These are phyloP conservation scores for Calamus simplicifolius DNA, from an alignment of 176 grass and related monocot genomes.

Conservation along the genomic window DNA sequence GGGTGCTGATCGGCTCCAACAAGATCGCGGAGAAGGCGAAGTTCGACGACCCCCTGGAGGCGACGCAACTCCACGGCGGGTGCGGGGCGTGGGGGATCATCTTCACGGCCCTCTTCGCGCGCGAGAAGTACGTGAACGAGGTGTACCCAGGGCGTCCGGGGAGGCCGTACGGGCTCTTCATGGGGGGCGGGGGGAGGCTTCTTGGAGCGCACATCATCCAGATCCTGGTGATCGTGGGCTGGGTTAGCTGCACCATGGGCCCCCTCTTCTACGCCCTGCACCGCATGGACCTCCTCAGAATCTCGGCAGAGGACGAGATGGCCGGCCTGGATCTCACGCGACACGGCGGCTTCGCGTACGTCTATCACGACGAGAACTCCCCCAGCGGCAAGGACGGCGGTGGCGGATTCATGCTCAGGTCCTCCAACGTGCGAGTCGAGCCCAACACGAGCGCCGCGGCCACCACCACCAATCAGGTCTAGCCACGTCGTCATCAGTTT, in stretches of 20 bases:
- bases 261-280: conserved; percentile 23
- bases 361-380: conserved; percentile 5
- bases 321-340: conserved; percentile 26
- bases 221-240: conserved; percentile 26
- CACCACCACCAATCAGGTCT: neutral
- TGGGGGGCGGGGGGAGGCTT: conserved; percentile 33
- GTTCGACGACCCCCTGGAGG: conserved; percentile 38
- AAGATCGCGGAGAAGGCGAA: conserved; percentile 19
- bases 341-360: conserved; percentile 24
- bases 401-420: conserved; percentile 3
- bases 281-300: conserved; percentile 17
- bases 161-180: conserved; percentile 33
- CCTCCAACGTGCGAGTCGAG: neutral
- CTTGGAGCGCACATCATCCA: conserved; percentile 23
- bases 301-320: conserved; percentile 12
- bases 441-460: neutral
- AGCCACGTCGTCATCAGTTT: too few relatives aligned
- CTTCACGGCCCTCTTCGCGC: conserved; percentile 38
- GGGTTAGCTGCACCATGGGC: conserved; percentile 33
- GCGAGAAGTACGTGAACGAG: conserved; percentile 33
- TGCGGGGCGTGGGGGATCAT: conserved; percentile 39
- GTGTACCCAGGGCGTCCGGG: conserved; percentile 15
- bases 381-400: neutral
- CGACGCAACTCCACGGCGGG: conserved; percentile 32
- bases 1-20: conserved; percentile 65